Conservation (phyloP, 345 rosid genomes). For the Passiflora organensis region DNA sequence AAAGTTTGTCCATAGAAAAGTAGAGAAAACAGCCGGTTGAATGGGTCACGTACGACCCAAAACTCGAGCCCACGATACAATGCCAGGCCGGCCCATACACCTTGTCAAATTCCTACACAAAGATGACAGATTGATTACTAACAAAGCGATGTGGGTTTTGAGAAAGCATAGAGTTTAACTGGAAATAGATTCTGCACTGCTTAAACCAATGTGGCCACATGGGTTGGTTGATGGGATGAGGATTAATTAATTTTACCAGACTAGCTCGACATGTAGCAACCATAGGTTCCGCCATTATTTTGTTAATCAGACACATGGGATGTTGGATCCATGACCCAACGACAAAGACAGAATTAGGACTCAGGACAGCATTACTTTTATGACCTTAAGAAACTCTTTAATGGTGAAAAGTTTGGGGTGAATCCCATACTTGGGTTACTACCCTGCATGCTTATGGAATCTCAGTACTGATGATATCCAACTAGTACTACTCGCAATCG, state of each 20-base stretch:
- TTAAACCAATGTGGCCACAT: conserved; percentile 21
- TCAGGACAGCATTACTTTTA: no score
- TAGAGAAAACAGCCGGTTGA: conserved; percentile 79
- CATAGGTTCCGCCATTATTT: conserved; percentile 2
- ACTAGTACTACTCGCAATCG: no score
- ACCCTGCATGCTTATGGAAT: no score
- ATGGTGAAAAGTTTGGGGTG: no score
- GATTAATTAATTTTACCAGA: conserved; percentile 5
- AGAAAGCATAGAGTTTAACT: conserved; percentile 16
- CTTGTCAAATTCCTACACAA: conserved; percentile 79
- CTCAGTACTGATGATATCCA: no score
- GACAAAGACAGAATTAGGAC: no score
- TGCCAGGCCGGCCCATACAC: conserved; percentile 95
- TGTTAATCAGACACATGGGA: conserved; percentile 29
- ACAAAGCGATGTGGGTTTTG: background rate
- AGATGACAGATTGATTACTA: no score
- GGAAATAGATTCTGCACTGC: background rate
- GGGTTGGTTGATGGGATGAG: conserved; percentile 12
- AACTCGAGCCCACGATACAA: conserved; percentile 82
- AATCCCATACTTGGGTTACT: no score
- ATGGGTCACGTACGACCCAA: conserved; percentile 84
- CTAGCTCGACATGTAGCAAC: background rate
- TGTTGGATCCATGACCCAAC: conserved; percentile 17
- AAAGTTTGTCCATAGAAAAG: conserved; percentile 71
- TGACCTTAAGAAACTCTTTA: no score